These are phyloP conservation scores for Eremothecium gossypii DNA, from an alignment of 1,139 yeast species.

Conservation along the genomic window DNA sequence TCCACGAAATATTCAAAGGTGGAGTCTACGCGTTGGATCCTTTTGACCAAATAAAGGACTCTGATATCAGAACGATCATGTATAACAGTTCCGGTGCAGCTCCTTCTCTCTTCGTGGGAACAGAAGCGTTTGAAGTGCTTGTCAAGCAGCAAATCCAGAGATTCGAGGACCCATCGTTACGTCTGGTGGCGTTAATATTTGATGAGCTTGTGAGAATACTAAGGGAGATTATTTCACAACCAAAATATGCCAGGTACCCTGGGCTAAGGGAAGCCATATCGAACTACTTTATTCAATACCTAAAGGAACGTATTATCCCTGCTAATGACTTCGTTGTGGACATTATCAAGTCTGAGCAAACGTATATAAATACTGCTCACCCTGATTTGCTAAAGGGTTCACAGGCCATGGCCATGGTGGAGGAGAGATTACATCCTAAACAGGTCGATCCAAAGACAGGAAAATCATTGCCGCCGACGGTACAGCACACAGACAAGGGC, in stretches of 20 bases:
- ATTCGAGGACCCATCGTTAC: slow-evolving; percentile 86
- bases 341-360: slow-evolving; percentile 75
- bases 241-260: slow-evolving; percentile 84
- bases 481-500: slow-evolving; percentile 30
- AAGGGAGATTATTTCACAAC: slow-evolving; percentile 72
- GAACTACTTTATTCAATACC: slow-evolving; percentile 66
- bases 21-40: slow-evolving; percentile 94
- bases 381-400: slow-evolving; percentile 93
- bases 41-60: slow-evolving; percentile 92
- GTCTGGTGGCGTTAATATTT: slow-evolving; percentile 84
- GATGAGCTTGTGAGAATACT: slow-evolving; percentile 90
- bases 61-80: slow-evolving; percentile 95
- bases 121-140: slow-evolving; percentile 92
- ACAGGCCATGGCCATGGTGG: slow-evolving; percentile 91
- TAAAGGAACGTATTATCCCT: slow-evolving; percentile 74
- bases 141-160: slow-evolving; percentile 92
- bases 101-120: slow-evolving; percentile 95
- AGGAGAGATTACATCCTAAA: slow-evolving; percentile 82
- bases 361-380: slow-evolving; percentile 94
- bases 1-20: slow-evolving; percentile 90
- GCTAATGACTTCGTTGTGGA: slow-evolving; percentile 80
- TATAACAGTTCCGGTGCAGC: slow-evolving; percentile 95
- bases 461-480: slow-evolving; percentile 49
- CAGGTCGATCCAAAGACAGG: slow-evolving; percentile 93
- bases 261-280: slow-evolving; percentile 79